A percentile compares a stretch with the other conserved stretches of the same genome.
phyloP scores from a whole-genome alignment of 495 filamentous ascomycete genomes.

The Zalerion maritima region DNA sequence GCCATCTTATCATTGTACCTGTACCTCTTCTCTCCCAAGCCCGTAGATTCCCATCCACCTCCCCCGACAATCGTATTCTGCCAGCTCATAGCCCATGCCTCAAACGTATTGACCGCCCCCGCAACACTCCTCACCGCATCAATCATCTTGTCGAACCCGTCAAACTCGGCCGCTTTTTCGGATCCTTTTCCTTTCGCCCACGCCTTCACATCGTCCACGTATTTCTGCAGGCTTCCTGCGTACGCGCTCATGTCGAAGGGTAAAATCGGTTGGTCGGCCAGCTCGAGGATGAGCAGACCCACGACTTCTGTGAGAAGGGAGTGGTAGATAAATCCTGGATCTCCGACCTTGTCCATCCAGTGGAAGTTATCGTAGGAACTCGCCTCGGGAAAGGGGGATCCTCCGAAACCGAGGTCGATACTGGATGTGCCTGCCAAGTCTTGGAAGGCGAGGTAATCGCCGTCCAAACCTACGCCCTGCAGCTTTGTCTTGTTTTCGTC shows the following conservation, averaged over 20 bases:
- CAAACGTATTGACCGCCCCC: slow-evolving; percentile 46
- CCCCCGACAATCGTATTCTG: slow-evolving; percentile 47
- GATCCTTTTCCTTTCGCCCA: slow-evolving; percentile 43
- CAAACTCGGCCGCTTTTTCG: slow-evolving; percentile 33
- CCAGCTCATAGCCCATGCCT: slow-evolving; percentile 59
- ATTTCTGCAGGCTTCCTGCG: slow-evolving; percentile 41
- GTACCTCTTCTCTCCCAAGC: slow-evolving; percentile 45
- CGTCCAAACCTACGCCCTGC: slow-evolving; percentile 59
- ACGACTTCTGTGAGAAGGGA: slow-evolving; percentile 63
- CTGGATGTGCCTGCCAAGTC: slow-evolving; percentile 84
- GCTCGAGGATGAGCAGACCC: slow-evolving; percentile 69
- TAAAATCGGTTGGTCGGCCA: slow-evolving; percentile 63
- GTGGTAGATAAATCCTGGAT: slow-evolving; percentile 76
- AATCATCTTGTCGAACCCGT: slow-evolving; percentile 41
- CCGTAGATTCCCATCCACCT: slow-evolving; percentile 55
- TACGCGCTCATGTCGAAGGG: slow-evolving; percentile 65
- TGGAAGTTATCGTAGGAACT: slow-evolving; percentile 83
- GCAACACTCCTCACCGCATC: slow-evolving; percentile 46
- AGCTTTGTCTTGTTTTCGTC: slow-evolving; percentile 47
- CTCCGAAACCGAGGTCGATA: slow-evolving; percentile 71
- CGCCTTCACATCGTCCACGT: slow-evolving; percentile 49
- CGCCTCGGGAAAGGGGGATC: slow-evolving; percentile 57
- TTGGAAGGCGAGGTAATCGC: slow-evolving; percentile 87
- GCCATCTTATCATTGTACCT: slow-evolving; percentile 60
- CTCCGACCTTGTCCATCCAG: slow-evolving; percentile 65